Evolutionary conservation across 2,329 filamentous ascomycete genomes (phyloP), one percentile per base, ranked within the genome.

Genomic region (Hymenoscyphus infarciens): DNA sequence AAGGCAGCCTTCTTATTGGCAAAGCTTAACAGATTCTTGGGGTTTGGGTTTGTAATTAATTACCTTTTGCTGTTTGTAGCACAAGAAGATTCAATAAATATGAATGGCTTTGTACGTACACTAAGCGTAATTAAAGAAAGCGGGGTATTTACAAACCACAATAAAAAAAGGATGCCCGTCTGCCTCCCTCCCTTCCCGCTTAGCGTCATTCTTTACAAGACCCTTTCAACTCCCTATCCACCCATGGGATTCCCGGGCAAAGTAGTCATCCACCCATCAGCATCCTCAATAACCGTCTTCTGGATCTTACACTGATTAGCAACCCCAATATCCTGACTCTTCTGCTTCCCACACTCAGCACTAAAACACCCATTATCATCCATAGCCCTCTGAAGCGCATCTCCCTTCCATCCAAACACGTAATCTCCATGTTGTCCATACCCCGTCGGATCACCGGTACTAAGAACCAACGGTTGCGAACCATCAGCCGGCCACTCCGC

Each of bases 351-450:
- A 71, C 81, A 79, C 73, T 61, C 80, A 76, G 81, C 78, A 56
- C 80, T 76, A 70, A 79, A 79, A 74, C 79, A 81, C 63, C 68
- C 69, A 68, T 61, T 53, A 31, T 75, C 76, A 72, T 81, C 78
- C 79, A 81, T 80, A 69, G 78, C 78, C 72, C 74, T 77, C 71
- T 82, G 80, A 45, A 82, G 77, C 3, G 77, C 73, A 69, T 81
- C 74, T 63, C 75, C 78, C 69, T 81, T 78, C 80, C 80, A 82
- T 65, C 80, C 80, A 68, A 82, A 82, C 64, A 82, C 72, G 70
- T 82, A 82, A 70, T 82, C 80, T 31, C 80, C 80, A 70, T 82
- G 80, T 15, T 79, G 80, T 8, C 79, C 79, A 22, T 79, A 75
- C 42, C 80, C 80, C 49, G 77, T 77, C 72, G 70, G 74, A 76